Base-by-base conservation (phyloP, 179 eudicot genomes). In the Spergularia azorica region DNA sequence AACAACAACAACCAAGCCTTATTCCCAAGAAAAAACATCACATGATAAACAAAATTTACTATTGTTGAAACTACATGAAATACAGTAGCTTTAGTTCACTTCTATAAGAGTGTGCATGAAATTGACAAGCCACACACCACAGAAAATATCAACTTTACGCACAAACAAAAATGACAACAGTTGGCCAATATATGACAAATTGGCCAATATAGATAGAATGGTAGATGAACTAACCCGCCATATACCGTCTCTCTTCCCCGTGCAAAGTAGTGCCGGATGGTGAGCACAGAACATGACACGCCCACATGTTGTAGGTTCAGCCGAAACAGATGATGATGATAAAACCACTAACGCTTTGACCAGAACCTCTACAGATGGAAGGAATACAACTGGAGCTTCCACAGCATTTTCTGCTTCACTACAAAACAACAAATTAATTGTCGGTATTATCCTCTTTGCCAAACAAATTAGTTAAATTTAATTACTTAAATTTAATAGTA, bases 331-430 rank as follows among this genome's bases (percentile, higher is more conserved):
- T 75, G 91, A 81, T 77, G 93, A 84, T 64, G 99, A 86, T 69
- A 94, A 74, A 70, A 84, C 80, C 83, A 92, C 55, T 57, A 96
- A 86, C 77, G 96, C 95, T 88, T 94, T 96, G 85, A 96, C 97
- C 88, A 89, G 85, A 63, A 96, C 90, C 88, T 96, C 99, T 71
- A 90, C 92, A 58, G 96, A 84, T 59, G 98, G 98, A 78, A 91
- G 62, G 58, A 83, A 86, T 17, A 91, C 82, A 77, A 81, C 81
- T 73, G 88, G 89, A 78, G 85, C 74, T 78, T 96, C 99, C 81
- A 72, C 62, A 17, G 84, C 73, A 73, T 81, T 90, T 85, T 96
- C 97, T 67, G 86, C 17, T 10, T 96, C 98, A 79, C 99, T 96
- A 79, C 82, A 88, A 74, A 70, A 73, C 41, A 77, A 71, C 59